phyloP scores from a whole-genome alignment of 176 grass and related monocot species.

The sorghum (Sorghum bicolor) region Sorghum_bicolor_NCBIv3 NC_012873.2:7025001-7025500 shows the following conservation, averaged over 20 bases:
- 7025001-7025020: conserved; percentile 25
- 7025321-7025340: not conserved
- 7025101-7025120: conserved; percentile 41
- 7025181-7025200: conserved; percentile 11
- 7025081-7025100: conserved; percentile 43
- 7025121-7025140: conserved; percentile 24
- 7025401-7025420: not conserved
- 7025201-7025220: conserved; percentile 18
- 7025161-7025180: conserved; percentile 27
- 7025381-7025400: not conserved
- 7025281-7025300: not conserved
- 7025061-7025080: conserved; percentile 37
- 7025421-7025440: not conserved
- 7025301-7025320: conserved; percentile 7
- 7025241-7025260: not conserved
- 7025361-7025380: not conserved
- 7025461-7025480: not conserved
- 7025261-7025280: not conserved
- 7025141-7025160: conserved; percentile 32
- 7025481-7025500: not conserved
- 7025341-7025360: conserved; percentile 4
- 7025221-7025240: conserved; percentile 6
- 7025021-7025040: conserved; percentile 12
- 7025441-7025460: not conserved
- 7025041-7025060: conserved; percentile 18